Evolutionary conservation across 352 stramenopile genomes (phyloP).

Genomic region (Thalassiosira delicatula): DNA sequence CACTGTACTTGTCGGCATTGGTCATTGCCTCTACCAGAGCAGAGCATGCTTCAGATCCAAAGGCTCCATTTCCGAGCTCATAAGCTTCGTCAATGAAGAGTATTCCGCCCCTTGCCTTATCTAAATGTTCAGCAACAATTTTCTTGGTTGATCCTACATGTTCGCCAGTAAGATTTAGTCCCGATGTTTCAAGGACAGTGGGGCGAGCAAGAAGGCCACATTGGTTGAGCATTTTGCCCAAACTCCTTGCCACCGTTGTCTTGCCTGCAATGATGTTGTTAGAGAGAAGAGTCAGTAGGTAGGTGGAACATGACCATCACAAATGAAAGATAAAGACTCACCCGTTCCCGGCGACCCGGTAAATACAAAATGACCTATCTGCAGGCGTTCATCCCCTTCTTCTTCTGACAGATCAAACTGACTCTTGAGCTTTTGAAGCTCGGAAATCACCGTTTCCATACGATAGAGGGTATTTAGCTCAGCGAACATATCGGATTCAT

Average conservation of each 20-base stretch:
- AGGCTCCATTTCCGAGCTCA: slow-evolving; percentile 80
- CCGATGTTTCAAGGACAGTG: slow-evolving; percentile 34
- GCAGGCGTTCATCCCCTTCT: slow-evolving; percentile 48
- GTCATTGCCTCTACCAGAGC: slow-evolving; percentile 89
- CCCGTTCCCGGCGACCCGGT: slow-evolving; percentile 86
- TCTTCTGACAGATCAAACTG: slow-evolving; percentile 38
- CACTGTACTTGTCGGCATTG: slow-evolving; percentile 88
- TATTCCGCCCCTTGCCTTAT: slow-evolving; percentile 88
- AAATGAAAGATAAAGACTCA: not conserved
- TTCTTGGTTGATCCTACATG: slow-evolving; percentile 36
- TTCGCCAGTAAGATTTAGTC: slow-evolving; percentile 31
- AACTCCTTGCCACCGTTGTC: slow-evolving; percentile 41
- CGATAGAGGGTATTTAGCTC: slow-evolving; percentile 52
- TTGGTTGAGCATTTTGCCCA: slow-evolving; percentile 38
- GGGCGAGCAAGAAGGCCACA: slow-evolving; percentile 34
- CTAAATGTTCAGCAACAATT: slow-evolving; percentile 66
- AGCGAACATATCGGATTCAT: slow-evolving; percentile 28
- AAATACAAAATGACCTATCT: slow-evolving; percentile 80
- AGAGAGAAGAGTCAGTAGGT: too few relatives aligned
- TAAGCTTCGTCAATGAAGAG: slow-evolving; percentile 94
- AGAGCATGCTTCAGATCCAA: slow-evolving; percentile 81
- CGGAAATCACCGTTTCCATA: slow-evolving; percentile 57
- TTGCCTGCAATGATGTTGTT: slow-evolving; percentile 37
- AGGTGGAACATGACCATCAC: too few relatives aligned
- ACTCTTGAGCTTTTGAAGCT: slow-evolving; percentile 56